These are phyloP conservation scores for Vanilla planifolia DNA, from an alignment of 106 monocot species.

Conservation along the genomic window DNA sequence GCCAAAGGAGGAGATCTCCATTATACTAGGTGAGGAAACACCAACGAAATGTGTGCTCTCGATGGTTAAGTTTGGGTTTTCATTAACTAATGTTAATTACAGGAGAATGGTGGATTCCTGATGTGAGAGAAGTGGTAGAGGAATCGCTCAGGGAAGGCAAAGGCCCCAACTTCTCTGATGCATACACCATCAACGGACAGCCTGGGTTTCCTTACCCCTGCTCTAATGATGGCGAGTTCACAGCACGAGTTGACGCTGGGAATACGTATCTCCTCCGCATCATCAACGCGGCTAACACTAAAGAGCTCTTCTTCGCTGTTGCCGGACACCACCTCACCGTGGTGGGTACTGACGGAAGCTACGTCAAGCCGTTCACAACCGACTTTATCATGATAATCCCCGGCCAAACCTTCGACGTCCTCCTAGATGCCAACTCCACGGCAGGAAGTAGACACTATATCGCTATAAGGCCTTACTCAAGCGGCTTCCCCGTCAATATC, in stretches of 20 bases:
- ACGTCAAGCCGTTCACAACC: constrained; percentile 27
- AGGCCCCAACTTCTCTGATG: constrained; percentile 39
- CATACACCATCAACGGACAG: constrained; percentile 46
- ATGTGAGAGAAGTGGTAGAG: constrained; percentile 29
- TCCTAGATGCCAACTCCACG: constrained; percentile 6
- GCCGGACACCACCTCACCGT: constrained; percentile 29
- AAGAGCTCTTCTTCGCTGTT: constrained; percentile 33
- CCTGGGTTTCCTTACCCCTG: constrained; percentile 45
- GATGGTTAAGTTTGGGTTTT: too few species aligned
- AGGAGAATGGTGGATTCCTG: constrained; percentile 53
- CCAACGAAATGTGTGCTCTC: neutral
- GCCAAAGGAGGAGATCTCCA: constrained; percentile 39
- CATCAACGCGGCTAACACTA: constrained; percentile 26
- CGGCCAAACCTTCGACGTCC: constrained; percentile 28
- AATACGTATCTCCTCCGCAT: constrained; percentile 26
- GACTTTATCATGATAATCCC: constrained; percentile 15
- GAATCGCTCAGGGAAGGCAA: constrained; percentile 29
- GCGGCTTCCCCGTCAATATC: constrained; percentile 24
- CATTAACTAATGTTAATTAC: neutral
- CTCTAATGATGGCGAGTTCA: too few species aligned
- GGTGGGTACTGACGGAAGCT: constrained; percentile 23
- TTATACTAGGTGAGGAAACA: constrained; percentile 41
- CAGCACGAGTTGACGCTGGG: too few species aligned
- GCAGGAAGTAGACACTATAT: constrained; percentile 26
- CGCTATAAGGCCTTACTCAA: constrained; percentile 11